A percentile compares a stretch with the other conserved stretches of the same genome.
Conservation (phyloP, 2,329 filamentous ascomycete genomes). For the Aurifilum marmelostoma region DNA sequence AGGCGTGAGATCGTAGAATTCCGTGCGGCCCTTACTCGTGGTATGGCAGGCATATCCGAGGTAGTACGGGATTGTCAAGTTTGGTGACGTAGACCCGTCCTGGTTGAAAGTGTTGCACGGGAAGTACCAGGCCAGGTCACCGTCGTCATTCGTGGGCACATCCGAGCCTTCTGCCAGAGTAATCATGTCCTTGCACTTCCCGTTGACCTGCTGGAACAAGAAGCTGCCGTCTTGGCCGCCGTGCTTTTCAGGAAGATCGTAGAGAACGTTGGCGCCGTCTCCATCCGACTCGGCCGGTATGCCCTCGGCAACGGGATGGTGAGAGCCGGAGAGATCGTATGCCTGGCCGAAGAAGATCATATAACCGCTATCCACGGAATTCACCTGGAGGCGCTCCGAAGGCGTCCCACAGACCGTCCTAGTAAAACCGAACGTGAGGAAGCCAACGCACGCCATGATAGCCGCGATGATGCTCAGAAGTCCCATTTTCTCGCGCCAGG, state of each 20-base stretch:
- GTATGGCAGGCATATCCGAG: conserved; percentile 90
- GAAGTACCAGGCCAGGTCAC: conserved; percentile 93
- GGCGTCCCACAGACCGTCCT: conserved; percentile 79
- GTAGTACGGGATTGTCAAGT: conserved; percentile 75
- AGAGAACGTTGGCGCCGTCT: conserved; percentile 76
- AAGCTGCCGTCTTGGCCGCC: conserved; percentile 95
- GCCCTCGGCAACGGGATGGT: conserved; percentile 79
- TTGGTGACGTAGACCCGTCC: conserved; percentile 81
- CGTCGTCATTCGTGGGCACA: conserved; percentile 74
- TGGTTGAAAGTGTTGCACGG: conserved; percentile 91
- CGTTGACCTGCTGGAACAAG: conserved; percentile 97
- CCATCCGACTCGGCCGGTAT: conserved; percentile 61
- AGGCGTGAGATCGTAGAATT: conserved; percentile 74
- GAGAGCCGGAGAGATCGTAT: conserved; percentile 77
- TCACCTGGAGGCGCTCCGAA: conserved; percentile 74
- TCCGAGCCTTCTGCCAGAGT: conserved; percentile 71
- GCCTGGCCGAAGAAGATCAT: conserved; percentile 97
- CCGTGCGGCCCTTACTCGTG: conserved; percentile 64
- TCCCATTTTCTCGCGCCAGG: conserved; percentile 98
- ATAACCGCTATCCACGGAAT: conserved; percentile 78
- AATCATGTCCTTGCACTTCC: conserved; percentile 90
- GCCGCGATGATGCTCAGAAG: conserved; percentile 89
- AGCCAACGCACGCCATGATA: conserved; percentile 89
- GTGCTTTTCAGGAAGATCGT: conserved; percentile 78
- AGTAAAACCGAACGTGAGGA: conserved; percentile 95